Conservation (phyloP, 1,284 basidiomycete genomes). For the Trametes pubescens region DNA sequence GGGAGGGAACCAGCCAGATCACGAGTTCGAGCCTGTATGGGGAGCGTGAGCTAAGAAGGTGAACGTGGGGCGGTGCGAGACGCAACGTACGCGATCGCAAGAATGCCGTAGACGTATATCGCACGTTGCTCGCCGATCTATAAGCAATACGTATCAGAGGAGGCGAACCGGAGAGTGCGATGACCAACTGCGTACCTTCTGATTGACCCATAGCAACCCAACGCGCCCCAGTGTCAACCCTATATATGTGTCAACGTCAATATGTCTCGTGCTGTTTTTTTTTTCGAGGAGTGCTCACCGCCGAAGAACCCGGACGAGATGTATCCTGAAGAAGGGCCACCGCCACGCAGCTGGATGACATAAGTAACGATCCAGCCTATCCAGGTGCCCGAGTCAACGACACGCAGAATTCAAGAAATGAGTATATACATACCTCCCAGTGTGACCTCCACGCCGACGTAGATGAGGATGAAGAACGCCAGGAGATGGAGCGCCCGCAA, state of each 20-base stretch:
- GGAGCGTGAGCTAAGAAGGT: not conserved
- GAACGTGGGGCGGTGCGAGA: not conserved
- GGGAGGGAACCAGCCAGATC: slow-evolving; percentile 66
- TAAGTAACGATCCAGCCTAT: slow-evolving; percentile 63
- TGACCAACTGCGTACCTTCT: slow-evolving; percentile 44
- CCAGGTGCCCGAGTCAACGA: not conserved
- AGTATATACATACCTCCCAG: slow-evolving; percentile 46
- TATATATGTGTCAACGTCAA: slow-evolving; percentile 13
- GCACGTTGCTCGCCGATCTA: slow-evolving; percentile 54
- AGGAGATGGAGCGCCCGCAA: slow-evolving; percentile 50
- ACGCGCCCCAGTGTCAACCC: slow-evolving; percentile 56
- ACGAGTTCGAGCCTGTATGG: slow-evolving; percentile 57
- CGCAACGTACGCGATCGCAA: slow-evolving; percentile 47
- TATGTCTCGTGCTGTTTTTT: not conserved
- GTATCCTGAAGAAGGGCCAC: slow-evolving; percentile 58
- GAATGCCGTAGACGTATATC: slow-evolving; percentile 48
- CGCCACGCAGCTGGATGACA: slow-evolving; percentile 52
- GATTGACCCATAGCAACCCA: slow-evolving; percentile 58
- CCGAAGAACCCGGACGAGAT: slow-evolving; percentile 58
- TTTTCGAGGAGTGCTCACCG: not conserved
- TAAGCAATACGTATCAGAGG: not conserved
- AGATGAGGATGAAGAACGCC: slow-evolving; percentile 54
- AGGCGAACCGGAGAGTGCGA: not conserved
- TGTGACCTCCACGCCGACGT: slow-evolving; percentile 58
- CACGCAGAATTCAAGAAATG: slow-evolving; percentile 2